Conservation (phyloP, 148 eudicot species). For the Salicornia ramosissima region DNA sequence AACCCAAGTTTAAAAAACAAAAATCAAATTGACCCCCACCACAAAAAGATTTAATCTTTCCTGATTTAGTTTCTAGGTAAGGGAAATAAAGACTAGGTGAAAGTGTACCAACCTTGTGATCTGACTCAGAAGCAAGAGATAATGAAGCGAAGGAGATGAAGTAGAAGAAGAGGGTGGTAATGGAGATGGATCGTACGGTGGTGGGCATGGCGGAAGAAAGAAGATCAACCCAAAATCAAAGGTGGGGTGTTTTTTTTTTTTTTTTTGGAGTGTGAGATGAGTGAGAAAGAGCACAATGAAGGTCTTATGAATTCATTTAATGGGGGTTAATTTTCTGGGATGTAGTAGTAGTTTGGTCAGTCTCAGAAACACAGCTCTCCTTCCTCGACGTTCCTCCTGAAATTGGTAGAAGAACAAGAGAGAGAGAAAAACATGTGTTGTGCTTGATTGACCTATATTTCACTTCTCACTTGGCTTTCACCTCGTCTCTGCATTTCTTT, state of each 20-base stretch:
- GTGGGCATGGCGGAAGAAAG: slow-evolving; percentile 33
- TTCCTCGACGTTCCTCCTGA: not conserved
- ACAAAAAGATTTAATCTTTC: not conserved
- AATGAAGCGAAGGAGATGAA: slow-evolving; percentile 32
- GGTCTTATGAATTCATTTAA: not conserved
- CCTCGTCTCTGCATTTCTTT: not conserved
- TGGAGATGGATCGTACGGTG: slow-evolving; percentile 30
- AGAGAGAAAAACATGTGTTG: not conserved
- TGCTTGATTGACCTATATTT: not conserved
- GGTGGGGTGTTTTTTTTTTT: slow-evolving; percentile 5
- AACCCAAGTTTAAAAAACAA: slow-evolving; percentile 5
- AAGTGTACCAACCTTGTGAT: slow-evolving; percentile 55
- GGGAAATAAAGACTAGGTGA: not conserved
- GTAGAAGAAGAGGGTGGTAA: slow-evolving; percentile 15
- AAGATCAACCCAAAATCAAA: slow-evolving; percentile 16
- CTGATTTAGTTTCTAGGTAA: not conserved
- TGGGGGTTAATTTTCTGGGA: not conserved
- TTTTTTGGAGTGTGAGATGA: not conserved
- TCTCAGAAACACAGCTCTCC: not conserved
- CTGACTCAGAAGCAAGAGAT: slow-evolving; percentile 57
- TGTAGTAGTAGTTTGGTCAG: not conserved
- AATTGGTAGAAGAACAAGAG: not conserved
- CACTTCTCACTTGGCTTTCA: not conserved
- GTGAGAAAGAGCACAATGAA: not conserved
- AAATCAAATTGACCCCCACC: not conserved